Base-by-base conservation (phyloP, 176 grass and related monocot genomes). In the Oryza punctata region DNA sequence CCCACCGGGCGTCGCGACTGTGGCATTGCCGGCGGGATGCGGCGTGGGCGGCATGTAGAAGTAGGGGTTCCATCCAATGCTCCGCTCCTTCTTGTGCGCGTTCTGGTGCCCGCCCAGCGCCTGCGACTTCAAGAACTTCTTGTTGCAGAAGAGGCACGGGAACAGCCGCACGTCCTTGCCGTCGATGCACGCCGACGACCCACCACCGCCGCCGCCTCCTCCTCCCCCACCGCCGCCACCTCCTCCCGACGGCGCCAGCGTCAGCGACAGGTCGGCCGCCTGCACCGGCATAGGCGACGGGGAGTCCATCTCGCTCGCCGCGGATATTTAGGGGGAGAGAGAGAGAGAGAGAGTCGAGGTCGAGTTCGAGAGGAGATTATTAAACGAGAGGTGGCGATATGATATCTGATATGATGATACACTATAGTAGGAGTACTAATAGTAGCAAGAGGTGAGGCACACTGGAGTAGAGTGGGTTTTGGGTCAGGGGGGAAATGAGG, bases 71-170 rank as follows among this genome's bases (percentile, higher is more conserved):
- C 91, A 94, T 3, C 94, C 91, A 54, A 90, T 87, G 89, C 82
- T 92, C 26, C 94, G 74, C 82, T 97, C 94, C 81, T 97, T 97
- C 89, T 97, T 97, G 91, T 97, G 94, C 12, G 94, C 94, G 78
- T 97, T 97, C 84, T 97, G 94, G 85, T 97, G 94, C 1, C 94
- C 94, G 4, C 94, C 94, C 0, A 97, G 89, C 63, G 94, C 91
- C 86, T 97, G 94, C 73, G 94, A 97, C 80, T 97, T 97, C 65
- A 94, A 65, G 82, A 97, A 97, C 79, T 97, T 97, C 77, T 97
- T 97, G 91, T 97, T 97, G 87, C 94, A 97, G 83, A 97, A 97
- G 71, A 97, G 91, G 82, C 94, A 97, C 3, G 91, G 87, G 91
- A 97, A 97, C 66, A 97, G 94, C 19, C 91, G 86, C 76, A 97